Evolutionary conservation across 1,139 yeast genomes (phyloP), one percentile per base, ranked within the genome.

Genomic region (Scheffersomyces parashehatae): DNA sequence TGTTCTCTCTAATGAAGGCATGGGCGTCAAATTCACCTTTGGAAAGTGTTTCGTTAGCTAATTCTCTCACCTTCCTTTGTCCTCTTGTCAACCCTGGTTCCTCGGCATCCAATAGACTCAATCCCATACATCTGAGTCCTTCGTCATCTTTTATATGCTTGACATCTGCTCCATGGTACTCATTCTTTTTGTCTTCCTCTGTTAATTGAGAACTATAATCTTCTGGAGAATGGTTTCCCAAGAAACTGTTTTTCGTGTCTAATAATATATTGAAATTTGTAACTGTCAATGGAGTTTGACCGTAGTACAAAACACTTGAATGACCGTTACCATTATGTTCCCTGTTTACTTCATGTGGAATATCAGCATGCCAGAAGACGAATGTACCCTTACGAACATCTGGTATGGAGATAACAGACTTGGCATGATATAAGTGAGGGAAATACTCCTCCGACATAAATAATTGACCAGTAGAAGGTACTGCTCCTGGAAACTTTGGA

Each of bases 351-450:
- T 73, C 73, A 54, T 77, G 81, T 14, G 40, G 28, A 32, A 37
- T 37, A 50, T 77, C 82, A 45, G 71, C 62, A 53, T 77, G 82
- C 82, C 82, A 77, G 41, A 69, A 71, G 0, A 77, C 79, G 49
- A 63, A 70, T 49, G 75, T 78, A 2, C 75, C 75, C 28, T 68
- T 60, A 8, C 61, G 49, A 7, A 68, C 75, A 33, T 59, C 52
- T 3, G 75, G 74, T 38, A 69, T 62, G 9, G 64, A 58, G 10
- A 60, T 56, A 48, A 66, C 60, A 10, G 64, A 48, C 28, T 55
- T 55, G 2, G 50, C 44, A 20, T 58, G 64, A 12, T 56, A 45
- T 33, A 70, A 52, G 36, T 67, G 70, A 8, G 67, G 71, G 43
- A 60, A 64, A 28, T 58, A 50, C 0, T 53, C 45, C 5, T 47